Conservation (phyloP, 352 stramenopile species). For the Pythium plurisporium region DNA sequence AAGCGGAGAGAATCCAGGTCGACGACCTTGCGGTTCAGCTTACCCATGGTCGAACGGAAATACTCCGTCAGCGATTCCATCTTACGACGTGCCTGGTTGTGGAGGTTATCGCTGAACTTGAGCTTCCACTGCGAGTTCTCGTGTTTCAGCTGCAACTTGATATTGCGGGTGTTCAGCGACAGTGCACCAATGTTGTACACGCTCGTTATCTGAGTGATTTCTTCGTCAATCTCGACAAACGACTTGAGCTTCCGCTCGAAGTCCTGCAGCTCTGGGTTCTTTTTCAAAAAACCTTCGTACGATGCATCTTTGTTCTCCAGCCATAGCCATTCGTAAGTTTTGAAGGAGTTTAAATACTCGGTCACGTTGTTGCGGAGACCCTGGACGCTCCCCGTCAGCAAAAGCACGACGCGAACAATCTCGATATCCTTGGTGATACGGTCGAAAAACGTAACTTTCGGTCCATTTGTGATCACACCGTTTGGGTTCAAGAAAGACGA, state of each 20-base stretch:
- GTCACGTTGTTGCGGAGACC: slow-evolving; percentile 96
- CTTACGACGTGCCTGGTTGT: slow-evolving; percentile 90
- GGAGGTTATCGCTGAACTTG: slow-evolving; percentile 96
- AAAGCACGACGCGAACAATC: slow-evolving; percentile 95
- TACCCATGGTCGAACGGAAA: slow-evolving; percentile 92
- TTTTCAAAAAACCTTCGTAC: slow-evolving; percentile 94
- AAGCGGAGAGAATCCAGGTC: slow-evolving; percentile 96
- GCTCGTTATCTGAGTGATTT: slow-evolving; percentile 85
- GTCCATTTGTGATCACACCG: slow-evolving; percentile 29
- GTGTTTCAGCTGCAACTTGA: slow-evolving; percentile 96
- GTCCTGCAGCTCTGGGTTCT: slow-evolving; percentile 92
- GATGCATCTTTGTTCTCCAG: slow-evolving; percentile 95
- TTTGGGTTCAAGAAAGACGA: slow-evolving; percentile 25
- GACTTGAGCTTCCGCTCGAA: slow-evolving; percentile 96
- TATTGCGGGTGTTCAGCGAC: slow-evolving; percentile 94
- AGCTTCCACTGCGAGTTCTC: slow-evolving; percentile 97
- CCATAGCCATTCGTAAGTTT: slow-evolving; percentile 97
- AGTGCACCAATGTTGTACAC: slow-evolving; percentile 97
- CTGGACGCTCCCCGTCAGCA: slow-evolving; percentile 97
- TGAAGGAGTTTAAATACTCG: slow-evolving; percentile 95
- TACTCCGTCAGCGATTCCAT: slow-evolving; percentile 96
- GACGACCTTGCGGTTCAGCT: slow-evolving; percentile 92
- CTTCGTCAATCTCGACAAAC: slow-evolving; percentile 94
- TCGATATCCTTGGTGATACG: slow-evolving; percentile 99
- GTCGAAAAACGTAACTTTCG: slow-evolving; percentile 94